Evolutionary conservation across 2,329 filamentous ascomycete genomes (phyloP), one percentile per base, ranked within the genome.

Genomic region (Lachnellula occidentalis): DNA sequence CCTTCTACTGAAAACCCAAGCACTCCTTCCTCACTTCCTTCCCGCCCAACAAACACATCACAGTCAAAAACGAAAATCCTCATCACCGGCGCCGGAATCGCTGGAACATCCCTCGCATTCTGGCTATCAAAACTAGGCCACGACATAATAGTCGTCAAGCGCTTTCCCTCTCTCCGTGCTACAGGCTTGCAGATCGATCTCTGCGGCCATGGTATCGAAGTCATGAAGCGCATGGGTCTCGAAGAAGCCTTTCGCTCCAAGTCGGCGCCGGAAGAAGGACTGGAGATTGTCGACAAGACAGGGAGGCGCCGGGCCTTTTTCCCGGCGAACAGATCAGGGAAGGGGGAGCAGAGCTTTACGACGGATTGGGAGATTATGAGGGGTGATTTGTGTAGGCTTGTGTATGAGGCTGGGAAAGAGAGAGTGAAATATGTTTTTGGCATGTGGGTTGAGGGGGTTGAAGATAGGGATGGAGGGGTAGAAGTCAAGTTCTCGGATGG

Each of bases 101-200:
- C 67, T 5, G 71, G 70, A 3, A 71, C 70, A 7, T 70, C 76
- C 9, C 67, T 81, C 9, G 78, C 78, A 27, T 76, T 74, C 66
- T 78, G 76, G 69, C 74, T 83, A 19, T 69, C 76, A 1, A 68
- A 68, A 41, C 57, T 67, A n/a, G 69, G 70, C 27, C 67, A 72
- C 50, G 55, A 64, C 27, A 64, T 76, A 46, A 72, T 71, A 2
- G 52, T 77, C 21, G 61, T 77, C 39, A 75, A 78, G 58, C 71
- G 75, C 1, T 71, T 59, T 34, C 64, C 72, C 3, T 47, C 43
- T 1, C 64, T 81, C 0, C 74, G 80, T 2, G 67, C 71, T 1
- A 70, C 71, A 0, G 81, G 81, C 0, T 74, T 76, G 3, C 78
- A 81, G 48, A 66, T 84, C 27, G 81, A 85, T 61, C 68, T 84